Evolutionary conservation across 306 rosid species (phyloP).

Genomic region (cucumber (Cucumis sativus)): Cucumber_9930_V3 NC_026656.2:3463001-3463500

Average conservation of each 20-base stretch:
- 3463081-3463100: constrained; percentile 26
- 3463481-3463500: neutral
- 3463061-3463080: constrained; percentile 75
- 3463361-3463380: neutral
- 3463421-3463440: neutral
- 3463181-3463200: neutral
- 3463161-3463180: neutral
- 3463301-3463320: neutral
- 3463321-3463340: neutral
- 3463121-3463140: neutral
- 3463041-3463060: constrained; percentile 78
- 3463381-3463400: neutral
- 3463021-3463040: constrained; percentile 67
- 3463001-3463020: constrained; percentile 76
- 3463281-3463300: neutral
- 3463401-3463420: neutral
- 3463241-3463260: neutral
- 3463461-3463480: neutral
- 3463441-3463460: neutral
- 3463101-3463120: neutral
- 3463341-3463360: neutral
- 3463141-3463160: neutral
- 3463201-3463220: too few species aligned
- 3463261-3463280: neutral
- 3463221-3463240: neutral